phyloP scores from a whole-genome alignment of 2,329 filamentous ascomycete species.

The Neonectria neomacrospora region DNA sequence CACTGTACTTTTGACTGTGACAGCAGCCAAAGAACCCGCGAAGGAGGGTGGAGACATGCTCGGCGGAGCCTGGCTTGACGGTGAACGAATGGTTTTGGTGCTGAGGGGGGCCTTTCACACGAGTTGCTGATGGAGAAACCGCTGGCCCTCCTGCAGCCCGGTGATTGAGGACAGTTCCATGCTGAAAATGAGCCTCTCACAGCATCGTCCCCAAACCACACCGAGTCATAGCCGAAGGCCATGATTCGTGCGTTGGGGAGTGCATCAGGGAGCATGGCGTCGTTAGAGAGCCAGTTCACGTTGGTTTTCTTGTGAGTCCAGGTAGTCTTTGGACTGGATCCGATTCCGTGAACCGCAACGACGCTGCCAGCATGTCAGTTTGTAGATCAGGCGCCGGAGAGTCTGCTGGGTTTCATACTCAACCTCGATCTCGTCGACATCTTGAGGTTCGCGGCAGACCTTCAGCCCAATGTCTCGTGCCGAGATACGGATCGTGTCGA shows the following conservation, averaged over 20 bases:
- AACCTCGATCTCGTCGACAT: conserved; percentile 13
- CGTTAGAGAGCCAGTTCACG: conserved; percentile 19
- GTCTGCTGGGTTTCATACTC: conserved; percentile 6
- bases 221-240: conserved; percentile 25
- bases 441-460: neutral
- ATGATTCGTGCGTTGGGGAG: conserved; percentile 26
- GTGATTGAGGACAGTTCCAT: neutral
- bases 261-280: conserved; percentile 22
- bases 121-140: neutral
- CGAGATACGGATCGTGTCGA: too few species aligned
- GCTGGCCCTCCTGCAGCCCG: neutral
- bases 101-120: neutral
- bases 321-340: conserved; percentile 12
- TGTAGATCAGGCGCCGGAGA: neutral
- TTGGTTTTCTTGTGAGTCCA: conserved; percentile 16
- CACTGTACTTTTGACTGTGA: conserved; percentile 13
- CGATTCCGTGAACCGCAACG: conserved; percentile 28
- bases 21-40: conserved; percentile 2
- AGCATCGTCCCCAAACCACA: conserved; percentile 25
- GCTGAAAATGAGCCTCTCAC: neutral
- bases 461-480: neutral
- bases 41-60: conserved; percentile 4
- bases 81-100: neutral
- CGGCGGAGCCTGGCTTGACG: conserved; percentile 3
- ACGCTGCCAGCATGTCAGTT: neutral